phyloP scores from a whole-genome alignment of 306 rosid species.

The Casuarina glauca region DNA sequence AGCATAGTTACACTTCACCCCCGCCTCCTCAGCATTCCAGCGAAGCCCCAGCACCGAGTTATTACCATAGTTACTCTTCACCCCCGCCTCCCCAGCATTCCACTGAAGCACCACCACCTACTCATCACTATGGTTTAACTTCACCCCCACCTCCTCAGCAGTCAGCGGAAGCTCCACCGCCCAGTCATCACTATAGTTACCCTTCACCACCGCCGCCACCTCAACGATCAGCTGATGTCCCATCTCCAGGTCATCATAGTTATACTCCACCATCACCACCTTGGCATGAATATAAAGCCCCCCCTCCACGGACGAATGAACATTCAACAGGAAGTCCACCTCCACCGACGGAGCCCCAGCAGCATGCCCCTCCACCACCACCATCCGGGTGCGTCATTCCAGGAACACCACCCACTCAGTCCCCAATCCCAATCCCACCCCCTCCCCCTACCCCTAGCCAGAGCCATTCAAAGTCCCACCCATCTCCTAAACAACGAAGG shows the following conservation, averaged over 20 bases:
- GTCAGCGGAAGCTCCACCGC: background rate
- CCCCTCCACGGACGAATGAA: background rate
- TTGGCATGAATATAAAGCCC: background rate
- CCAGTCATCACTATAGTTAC: background rate
- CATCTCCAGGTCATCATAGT: background rate
- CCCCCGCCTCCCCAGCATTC: background rate
- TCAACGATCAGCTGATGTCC: background rate
- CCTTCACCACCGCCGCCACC: slow-evolving; percentile 12
- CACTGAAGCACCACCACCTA: background rate
- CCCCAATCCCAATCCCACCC: background rate
- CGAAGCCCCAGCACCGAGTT: background rate
- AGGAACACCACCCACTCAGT: background rate
- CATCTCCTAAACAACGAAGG: slow-evolving; percentile 19
- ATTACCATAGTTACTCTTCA: background rate
- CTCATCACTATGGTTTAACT: background rate
- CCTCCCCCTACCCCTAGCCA: slow-evolving; percentile 9
- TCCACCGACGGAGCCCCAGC: background rate
- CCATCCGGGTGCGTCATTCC: slow-evolving; percentile 23
- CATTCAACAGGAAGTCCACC: slow-evolving; percentile 1
- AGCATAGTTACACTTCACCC: slow-evolving; percentile 2
- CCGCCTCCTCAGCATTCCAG: background rate
- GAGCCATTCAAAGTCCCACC: slow-evolving; percentile 6
- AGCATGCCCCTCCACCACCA: slow-evolving; percentile 8
- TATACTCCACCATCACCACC: slow-evolving; percentile 7
- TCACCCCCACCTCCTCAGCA: background rate